Conservation (phyloP, 495 filamentous ascomycete genomes). For the Lindgomyces ingoldianus region DNA sequence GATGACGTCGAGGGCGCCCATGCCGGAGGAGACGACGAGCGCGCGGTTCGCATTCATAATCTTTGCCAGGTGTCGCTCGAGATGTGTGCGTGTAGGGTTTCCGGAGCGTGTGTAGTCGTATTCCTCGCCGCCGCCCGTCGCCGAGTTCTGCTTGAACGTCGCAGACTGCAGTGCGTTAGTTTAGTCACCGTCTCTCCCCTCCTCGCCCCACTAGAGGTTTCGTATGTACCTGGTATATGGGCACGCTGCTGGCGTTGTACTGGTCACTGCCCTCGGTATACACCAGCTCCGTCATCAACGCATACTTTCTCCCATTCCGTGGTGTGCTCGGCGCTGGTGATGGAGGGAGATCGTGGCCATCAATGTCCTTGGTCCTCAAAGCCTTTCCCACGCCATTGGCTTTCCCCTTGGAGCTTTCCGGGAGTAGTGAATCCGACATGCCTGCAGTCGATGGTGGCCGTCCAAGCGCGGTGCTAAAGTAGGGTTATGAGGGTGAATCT, state of each 20-base stretch:
- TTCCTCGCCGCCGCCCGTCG: slow-evolving; percentile 72
- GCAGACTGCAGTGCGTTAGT: slow-evolving; percentile 63
- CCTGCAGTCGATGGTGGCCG: neutral
- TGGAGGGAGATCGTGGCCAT: slow-evolving; percentile 88
- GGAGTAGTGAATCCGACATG: slow-evolving; percentile 24
- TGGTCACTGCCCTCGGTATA: slow-evolving; percentile 95
- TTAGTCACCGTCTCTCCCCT: too few relatives aligned
- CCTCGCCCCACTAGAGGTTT: too few relatives aligned
- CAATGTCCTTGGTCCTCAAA: slow-evolving; percentile 73
- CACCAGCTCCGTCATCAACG: slow-evolving; percentile 91
- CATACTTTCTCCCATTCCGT: slow-evolving; percentile 78
- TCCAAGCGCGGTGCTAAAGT: neutral
- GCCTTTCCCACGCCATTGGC: slow-evolving; percentile 57
- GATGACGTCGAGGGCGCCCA: slow-evolving; percentile 96
- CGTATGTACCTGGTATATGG: slow-evolving; percentile 88
- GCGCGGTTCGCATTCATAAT: slow-evolving; percentile 94
- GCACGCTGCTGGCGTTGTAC: slow-evolving; percentile 90
- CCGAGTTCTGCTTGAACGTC: slow-evolving; percentile 93
- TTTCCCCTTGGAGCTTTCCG: slow-evolving; percentile 36
- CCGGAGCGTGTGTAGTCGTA: slow-evolving; percentile 98
- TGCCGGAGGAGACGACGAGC: slow-evolving; percentile 90
- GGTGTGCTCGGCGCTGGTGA: slow-evolving; percentile 94
- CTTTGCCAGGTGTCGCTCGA: slow-evolving; percentile 96
- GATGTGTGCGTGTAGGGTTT: slow-evolving; percentile 92
- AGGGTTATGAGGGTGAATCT: neutral